Conservation (phyloP, 2,329 filamentous ascomycete genomes). For the Pseudodiploospora longispora region DNA sequence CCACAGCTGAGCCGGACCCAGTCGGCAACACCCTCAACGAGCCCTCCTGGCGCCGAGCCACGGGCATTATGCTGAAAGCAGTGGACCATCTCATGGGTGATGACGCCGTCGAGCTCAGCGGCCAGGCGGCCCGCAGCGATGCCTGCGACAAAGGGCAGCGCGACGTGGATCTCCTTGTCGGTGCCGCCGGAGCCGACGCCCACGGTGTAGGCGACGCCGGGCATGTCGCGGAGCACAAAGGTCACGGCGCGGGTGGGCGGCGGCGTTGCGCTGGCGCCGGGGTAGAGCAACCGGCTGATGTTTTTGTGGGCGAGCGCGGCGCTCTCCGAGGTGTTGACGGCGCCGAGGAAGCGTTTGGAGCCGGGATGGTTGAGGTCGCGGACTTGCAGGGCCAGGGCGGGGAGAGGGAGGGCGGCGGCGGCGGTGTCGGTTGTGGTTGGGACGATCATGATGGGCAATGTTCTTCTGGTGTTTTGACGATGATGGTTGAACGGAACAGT, state of each 20-base stretch:
- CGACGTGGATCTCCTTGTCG: constrained; percentile 92
- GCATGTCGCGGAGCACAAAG: constrained; percentile 68
- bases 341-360: constrained; percentile 56
- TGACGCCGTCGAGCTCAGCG: constrained; percentile 69
- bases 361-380: constrained; percentile 53
- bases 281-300: constrained; percentile 68
- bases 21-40: constrained; percentile 89
- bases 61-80: constrained; percentile 76
- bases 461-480: no score
- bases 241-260: constrained; percentile 78
- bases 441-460: no score
- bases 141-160: constrained; percentile 60
- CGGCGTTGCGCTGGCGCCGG: constrained; percentile 30
- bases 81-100: constrained; percentile 91
- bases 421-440: not conserved
- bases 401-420: constrained; percentile 30
- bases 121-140: constrained; percentile 35
- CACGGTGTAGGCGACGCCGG: constrained; percentile 83
- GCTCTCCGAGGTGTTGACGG: constrained; percentile 54
- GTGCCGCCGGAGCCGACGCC: constrained; percentile 70
- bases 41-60: constrained; percentile 57
- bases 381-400: constrained; percentile 52
- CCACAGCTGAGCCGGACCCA: constrained; percentile 74
- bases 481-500: no score
- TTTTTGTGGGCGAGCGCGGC: constrained; percentile 55